A percentile compares a stretch with the other conserved stretches of the same genome.
Conservation (phyloP, 2,329 filamentous ascomycete genomes). For the Colletotrichum navitas region DNA sequence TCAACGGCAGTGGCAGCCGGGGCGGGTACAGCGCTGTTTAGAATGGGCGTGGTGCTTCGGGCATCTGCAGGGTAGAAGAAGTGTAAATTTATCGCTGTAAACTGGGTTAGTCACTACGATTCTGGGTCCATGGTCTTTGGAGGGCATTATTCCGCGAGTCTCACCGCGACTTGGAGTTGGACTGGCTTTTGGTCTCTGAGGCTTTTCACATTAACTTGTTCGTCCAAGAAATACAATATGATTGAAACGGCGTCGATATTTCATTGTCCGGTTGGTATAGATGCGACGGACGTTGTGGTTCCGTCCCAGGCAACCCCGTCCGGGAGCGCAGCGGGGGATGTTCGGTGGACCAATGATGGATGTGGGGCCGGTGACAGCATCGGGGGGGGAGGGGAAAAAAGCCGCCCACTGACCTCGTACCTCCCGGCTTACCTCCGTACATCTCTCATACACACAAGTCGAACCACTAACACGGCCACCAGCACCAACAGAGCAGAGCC, state of each 20-base stretch:
- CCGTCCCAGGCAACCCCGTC: not conserved
- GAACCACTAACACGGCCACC: not conserved
- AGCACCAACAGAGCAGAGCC: too few relatives aligned
- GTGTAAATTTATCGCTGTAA: conserved; percentile 37
- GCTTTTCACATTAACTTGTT: conserved; percentile 36
- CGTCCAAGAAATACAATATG: conserved; percentile 20
- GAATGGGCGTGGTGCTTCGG: not conserved
- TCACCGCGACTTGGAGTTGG: conserved; percentile 33
- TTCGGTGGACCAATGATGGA: not conserved
- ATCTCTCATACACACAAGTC: not conserved
- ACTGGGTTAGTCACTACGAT: conserved; percentile 18
- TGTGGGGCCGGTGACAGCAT: conserved; percentile 1
- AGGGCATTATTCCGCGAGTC: conserved; percentile 32
- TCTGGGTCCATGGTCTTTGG: conserved; percentile 24
- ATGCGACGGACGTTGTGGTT: not conserved
- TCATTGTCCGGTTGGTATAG: not conserved
- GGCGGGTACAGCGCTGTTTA: conserved; percentile 96
- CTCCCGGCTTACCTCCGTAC: not conserved
- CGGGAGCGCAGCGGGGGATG: not conserved
- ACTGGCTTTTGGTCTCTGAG: conserved; percentile 15
- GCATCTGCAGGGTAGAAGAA: not conserved
- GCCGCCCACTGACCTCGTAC: not conserved
- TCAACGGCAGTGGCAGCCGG: conserved; percentile 85
- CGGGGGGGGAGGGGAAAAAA: too few relatives aligned
- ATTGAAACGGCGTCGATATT: not conserved